Conservation (phyloP, 75 land plant species). For the Sequoiadendron giganteum region DNA sequence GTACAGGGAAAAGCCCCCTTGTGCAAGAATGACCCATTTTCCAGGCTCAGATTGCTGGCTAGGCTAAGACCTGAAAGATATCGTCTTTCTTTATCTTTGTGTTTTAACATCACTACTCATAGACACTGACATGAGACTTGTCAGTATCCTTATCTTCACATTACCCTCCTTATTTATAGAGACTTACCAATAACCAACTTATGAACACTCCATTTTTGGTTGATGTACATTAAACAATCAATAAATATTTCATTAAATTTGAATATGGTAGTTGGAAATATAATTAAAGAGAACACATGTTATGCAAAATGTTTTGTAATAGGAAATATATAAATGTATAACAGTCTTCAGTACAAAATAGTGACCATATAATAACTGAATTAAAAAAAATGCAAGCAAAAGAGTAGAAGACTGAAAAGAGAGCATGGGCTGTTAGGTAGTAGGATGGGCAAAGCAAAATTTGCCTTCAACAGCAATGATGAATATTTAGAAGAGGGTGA, state of each 20-base stretch:
- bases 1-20: too few relatives aligned
- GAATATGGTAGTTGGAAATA: neutral
- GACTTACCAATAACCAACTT: neutral
- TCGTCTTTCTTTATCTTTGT: neutral
- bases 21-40: too few relatives aligned
- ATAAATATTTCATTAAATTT: neutral
- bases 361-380: too few relatives aligned
- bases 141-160: neutral
- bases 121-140: neutral
- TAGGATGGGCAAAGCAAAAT: too few relatives aligned
- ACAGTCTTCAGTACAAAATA: neutral
- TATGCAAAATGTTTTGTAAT: too few relatives aligned
- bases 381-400: too few relatives aligned
- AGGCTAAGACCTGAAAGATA: neutral
- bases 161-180: neutral
- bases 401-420: too few relatives aligned
- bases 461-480: too few relatives aligned
- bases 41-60: neutral
- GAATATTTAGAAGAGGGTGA: too few relatives aligned
- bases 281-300: neutral
- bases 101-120: neutral
- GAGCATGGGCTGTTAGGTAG: too few relatives aligned
- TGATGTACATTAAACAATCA: neutral
- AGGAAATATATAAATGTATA: neutral
- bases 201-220: neutral